phyloP scores from a whole-genome alignment of 2,329 filamentous ascomycete species.

The Scolecobasidium constrictum region DNA sequence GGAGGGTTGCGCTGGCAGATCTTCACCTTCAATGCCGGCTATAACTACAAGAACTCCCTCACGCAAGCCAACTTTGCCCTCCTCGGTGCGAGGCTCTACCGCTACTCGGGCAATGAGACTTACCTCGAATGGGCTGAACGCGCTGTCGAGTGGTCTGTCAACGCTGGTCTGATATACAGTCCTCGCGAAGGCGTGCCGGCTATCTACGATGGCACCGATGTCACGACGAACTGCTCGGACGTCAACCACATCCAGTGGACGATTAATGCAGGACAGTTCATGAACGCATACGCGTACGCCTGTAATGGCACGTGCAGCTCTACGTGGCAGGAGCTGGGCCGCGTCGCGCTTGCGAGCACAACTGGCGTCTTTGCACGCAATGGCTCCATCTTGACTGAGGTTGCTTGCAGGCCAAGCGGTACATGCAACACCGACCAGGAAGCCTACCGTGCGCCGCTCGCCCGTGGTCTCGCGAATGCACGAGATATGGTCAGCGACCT shows the following conservation, averaged over 20 bases:
- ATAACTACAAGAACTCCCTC: conserved; percentile 46
- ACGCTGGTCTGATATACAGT: conserved; percentile 39
- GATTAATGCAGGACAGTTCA: conserved; percentile 53
- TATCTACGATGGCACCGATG: conserved; percentile 40
- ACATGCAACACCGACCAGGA: conserved; percentile 37
- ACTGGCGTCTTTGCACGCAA: conserved; percentile 33
- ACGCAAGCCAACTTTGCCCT: conserved; percentile 49
- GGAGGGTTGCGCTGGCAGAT: conserved; percentile 83
- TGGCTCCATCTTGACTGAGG: conserved; percentile 34
- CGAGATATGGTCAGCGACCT: conserved; percentile 27
- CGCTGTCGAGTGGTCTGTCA: conserved; percentile 44
- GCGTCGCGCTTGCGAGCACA: conserved; percentile 23
- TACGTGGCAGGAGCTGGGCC: conserved; percentile 22
- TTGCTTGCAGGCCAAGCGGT: conserved; percentile 34
- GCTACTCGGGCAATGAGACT: conserved; percentile 68
- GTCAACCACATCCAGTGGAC: conserved; percentile 49
- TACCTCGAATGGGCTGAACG: conserved; percentile 67
- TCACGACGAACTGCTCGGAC: conserved; percentile 35
- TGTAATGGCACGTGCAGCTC: not conserved
- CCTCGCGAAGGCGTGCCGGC: too few species aligned
- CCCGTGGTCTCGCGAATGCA: conserved; percentile 33
- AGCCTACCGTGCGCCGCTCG: conserved; percentile 33
- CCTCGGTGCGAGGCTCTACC: conserved; percentile 54
- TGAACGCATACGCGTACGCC: conserved; percentile 38
- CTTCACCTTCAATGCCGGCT: conserved; percentile 63